Evolutionary conservation across 2,329 filamentous ascomycete genomes (phyloP).

Genomic region (Botrytis sinoallii): DNA sequence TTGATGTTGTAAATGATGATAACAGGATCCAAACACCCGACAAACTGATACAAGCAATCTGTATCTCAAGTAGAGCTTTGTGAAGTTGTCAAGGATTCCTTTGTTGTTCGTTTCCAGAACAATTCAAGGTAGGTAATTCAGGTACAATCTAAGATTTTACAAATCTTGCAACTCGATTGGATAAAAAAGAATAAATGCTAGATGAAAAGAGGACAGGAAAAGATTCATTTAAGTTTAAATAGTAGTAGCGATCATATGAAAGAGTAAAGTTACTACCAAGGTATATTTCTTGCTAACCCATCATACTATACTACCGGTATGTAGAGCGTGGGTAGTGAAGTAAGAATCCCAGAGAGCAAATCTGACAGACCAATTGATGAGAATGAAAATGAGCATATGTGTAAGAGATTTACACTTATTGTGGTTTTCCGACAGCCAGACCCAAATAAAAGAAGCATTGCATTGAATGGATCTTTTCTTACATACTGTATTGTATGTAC

Average conservation of each 20-base stretch:
- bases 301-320: background rate
- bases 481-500: background rate
- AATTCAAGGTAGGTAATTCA: background rate
- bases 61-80: constrained; percentile 33
- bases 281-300: background rate
- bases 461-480: background rate
- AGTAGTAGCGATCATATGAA: background rate
- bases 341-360: background rate
- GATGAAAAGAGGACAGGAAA: background rate
- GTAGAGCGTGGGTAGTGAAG: background rate
- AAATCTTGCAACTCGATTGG: background rate
- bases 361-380: background rate
- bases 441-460: too few relatives aligned
- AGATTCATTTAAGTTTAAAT: background rate
- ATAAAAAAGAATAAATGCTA: background rate
- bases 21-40: background rate
- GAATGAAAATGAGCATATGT: background rate
- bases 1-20: background rate
- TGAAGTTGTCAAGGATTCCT: background rate
- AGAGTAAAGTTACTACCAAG: background rate
- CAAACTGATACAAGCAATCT: constrained; percentile 25
- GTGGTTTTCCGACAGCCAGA: background rate
- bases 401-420: background rate
- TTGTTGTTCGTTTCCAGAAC: constrained; percentile 16
- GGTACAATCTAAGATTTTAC: background rate